Evolutionary conservation across 208 protist genomes (phyloP).

Genomic region (Lotmaria passim): DNA sequence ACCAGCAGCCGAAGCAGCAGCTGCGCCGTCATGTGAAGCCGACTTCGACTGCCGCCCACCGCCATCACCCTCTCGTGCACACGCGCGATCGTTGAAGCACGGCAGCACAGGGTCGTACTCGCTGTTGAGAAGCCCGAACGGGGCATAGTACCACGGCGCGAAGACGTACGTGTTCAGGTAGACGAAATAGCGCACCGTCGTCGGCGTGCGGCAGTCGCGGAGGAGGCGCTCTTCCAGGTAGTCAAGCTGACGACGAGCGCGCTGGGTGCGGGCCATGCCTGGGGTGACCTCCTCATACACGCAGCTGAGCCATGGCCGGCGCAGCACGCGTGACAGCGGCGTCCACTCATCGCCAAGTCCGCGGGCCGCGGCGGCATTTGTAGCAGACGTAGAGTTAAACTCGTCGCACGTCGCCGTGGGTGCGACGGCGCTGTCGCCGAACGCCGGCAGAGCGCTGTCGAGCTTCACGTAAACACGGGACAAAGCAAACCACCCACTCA

Average conservation of each 20-base stretch:
- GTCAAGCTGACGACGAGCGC: constrained; percentile 62
- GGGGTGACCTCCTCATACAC: constrained; percentile 76
- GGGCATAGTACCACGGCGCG: constrained; percentile 87
- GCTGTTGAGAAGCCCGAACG: constrained; percentile 75
- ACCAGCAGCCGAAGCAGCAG: not conserved
- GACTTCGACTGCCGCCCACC: not conserved
- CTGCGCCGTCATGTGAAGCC: too few relatives aligned
- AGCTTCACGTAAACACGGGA: constrained; percentile 56
- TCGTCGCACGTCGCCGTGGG: not conserved
- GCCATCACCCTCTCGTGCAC: not conserved
- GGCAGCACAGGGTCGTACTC: constrained; percentile 70
- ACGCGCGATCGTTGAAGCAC: not conserved
- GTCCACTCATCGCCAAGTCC: constrained; percentile 16
- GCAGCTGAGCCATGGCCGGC: constrained; percentile 44
- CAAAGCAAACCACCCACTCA: constrained; percentile 79
- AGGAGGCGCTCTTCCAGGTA: constrained; percentile 87
- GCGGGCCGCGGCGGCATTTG: constrained; percentile 1
- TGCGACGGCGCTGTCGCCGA: constrained; percentile 1
- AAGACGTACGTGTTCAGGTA: constrained; percentile 79
- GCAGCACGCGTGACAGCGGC: constrained; percentile 16
- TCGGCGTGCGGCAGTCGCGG: constrained; percentile 80
- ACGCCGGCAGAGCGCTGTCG: constrained; percentile 11
- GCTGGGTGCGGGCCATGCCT: constrained; percentile 76
- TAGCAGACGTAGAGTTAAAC: not conserved
- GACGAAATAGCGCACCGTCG: constrained; percentile 78